These are phyloP conservation scores for Reutealis trisperma DNA, from an alignment of 345 rosid species.

Conservation along the genomic window DNA sequence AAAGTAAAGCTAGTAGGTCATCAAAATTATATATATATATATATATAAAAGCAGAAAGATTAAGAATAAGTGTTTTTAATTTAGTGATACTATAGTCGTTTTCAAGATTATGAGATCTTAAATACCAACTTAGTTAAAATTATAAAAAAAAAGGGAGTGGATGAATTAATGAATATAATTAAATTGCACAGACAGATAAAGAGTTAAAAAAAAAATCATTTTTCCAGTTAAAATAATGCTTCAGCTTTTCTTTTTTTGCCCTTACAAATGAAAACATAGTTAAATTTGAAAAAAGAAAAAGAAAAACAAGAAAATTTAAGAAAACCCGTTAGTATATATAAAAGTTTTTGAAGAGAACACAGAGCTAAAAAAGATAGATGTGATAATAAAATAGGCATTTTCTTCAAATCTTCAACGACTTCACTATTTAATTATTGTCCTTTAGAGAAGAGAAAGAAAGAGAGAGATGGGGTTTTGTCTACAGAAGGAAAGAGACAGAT, in stretches of 20 bases:
- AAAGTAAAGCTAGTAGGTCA: too few relatives aligned
- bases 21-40: too few relatives aligned
- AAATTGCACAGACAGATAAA: not conserved
- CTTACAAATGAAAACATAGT: not conserved
- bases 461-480: constrained; percentile 2
- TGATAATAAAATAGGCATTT: not conserved
- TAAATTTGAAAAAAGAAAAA: not conserved
- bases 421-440: not conserved
- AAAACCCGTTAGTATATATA: not conserved
- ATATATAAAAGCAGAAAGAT: too few relatives aligned
- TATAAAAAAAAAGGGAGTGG: not conserved
- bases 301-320: not conserved
- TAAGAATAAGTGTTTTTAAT: too few relatives aligned
- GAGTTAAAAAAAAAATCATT: not conserved
- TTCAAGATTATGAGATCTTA: too few relatives aligned
- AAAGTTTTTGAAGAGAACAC: not conserved
- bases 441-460: not conserved
- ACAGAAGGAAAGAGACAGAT: constrained; percentile 38
- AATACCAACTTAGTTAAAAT: too few relatives aligned
- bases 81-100: too few relatives aligned
- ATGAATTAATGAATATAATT: not conserved
- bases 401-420: not conserved
- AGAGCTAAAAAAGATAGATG: not conserved
- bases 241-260: not conserved
- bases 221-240: not conserved